Conservation (phyloP, 345 rosid genomes). For the Acer negundo region DNA sequence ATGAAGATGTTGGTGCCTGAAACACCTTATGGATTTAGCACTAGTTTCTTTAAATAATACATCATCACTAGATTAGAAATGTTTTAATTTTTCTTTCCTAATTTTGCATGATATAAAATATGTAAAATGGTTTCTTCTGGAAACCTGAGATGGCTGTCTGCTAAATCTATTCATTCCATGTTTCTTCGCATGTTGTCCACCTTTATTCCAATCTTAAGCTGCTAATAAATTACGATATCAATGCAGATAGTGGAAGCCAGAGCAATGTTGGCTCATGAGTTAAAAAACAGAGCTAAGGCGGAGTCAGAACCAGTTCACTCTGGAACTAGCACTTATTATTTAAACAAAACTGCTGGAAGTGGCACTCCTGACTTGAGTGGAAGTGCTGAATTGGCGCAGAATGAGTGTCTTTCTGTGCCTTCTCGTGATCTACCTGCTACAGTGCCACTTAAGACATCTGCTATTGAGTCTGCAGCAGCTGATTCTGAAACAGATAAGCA, state of each 20-base stretch:
- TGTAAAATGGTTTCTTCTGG: background rate
- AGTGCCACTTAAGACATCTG: conserved; percentile 40
- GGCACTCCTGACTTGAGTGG: conserved; percentile 26
- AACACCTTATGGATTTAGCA: background rate
- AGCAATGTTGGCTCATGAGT: conserved; percentile 64
- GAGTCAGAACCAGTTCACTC: conserved; percentile 27
- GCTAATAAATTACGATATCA: conserved; percentile 5
- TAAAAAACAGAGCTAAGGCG: conserved; percentile 36
- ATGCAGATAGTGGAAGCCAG: conserved; percentile 83
- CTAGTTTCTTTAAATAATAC: conserved; percentile 1
- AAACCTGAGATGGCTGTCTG: background rate
- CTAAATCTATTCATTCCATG: background rate
- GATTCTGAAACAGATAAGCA: conserved; percentile 55
- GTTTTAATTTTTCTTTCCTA: background rate
- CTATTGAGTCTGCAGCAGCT: conserved; percentile 33
- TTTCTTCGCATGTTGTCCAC: background rate
- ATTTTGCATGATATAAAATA: background rate
- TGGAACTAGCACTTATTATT: conserved; percentile 21
- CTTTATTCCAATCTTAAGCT: background rate
- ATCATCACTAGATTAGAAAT: background rate
- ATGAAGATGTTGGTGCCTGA: background rate
- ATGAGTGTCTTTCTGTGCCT: conserved; percentile 45
- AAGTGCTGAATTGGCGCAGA: conserved; percentile 27
- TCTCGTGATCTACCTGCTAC: conserved; percentile 45
- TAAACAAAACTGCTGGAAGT: conserved; percentile 27